Conservation (phyloP, 331 rosid species). For the Arachis monticola region DNA sequence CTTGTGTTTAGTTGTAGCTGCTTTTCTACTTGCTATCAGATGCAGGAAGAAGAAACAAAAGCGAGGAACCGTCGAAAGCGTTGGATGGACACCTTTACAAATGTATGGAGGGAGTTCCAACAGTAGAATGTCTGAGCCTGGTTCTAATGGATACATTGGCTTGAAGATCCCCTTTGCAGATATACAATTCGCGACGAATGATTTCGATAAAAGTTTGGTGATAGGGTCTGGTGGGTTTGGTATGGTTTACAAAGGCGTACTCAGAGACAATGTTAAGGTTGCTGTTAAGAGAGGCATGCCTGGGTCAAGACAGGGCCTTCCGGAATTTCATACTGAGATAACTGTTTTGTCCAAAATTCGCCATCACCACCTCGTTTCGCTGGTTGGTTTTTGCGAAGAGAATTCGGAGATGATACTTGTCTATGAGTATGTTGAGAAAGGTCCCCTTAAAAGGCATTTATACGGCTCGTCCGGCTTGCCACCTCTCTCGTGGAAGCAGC, state of each 20-base stretch:
- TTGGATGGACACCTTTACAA: constrained; percentile 80
- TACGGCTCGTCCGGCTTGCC: constrained; percentile 61
- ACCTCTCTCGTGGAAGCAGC: constrained; percentile 88
- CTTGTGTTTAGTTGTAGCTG: constrained; percentile 48
- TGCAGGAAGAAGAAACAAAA: constrained; percentile 70
- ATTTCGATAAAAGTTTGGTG: constrained; percentile 70
- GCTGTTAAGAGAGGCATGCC: constrained; percentile 98
- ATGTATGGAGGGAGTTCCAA: constrained; percentile 79
- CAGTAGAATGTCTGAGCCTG: constrained; percentile 79
- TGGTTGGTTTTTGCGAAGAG: constrained; percentile 94
- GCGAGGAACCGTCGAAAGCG: constrained; percentile 64
- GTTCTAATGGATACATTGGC: constrained; percentile 76
- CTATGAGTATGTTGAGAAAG: constrained; percentile 90
- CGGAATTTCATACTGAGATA: constrained; percentile 97
- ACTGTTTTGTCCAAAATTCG: constrained; percentile 85
- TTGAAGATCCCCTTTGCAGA: constrained; percentile 86
- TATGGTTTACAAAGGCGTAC: constrained; percentile 78
- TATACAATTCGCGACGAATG: constrained; percentile 73
- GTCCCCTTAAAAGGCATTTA: constrained; percentile 81
- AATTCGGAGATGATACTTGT: constrained; percentile 96
- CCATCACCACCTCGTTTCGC: constrained; percentile 91
- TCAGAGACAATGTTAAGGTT: constrained; percentile 77
- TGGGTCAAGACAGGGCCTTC: constrained; percentile 98
- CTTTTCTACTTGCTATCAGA: constrained; percentile 57
- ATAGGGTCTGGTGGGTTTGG: constrained; percentile 99